Conservation (phyloP, 179 eudicot genomes). For the Beta corolliflora region DNA sequence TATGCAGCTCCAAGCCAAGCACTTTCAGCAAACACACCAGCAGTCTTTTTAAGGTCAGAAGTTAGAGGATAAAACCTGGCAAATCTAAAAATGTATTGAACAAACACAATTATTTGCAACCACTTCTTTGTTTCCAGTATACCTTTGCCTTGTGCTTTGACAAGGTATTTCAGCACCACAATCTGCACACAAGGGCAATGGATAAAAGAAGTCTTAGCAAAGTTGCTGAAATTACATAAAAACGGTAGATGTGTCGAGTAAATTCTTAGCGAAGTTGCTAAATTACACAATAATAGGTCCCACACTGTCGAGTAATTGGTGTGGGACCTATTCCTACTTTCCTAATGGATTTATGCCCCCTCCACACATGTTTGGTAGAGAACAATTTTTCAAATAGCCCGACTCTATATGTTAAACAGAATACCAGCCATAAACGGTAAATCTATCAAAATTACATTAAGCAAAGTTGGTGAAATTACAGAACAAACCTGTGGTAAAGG, state of each 20-base stretch:
- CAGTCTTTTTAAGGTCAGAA: slow-evolving; percentile 54
- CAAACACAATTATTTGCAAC: slow-evolving; percentile 38
- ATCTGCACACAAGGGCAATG: slow-evolving; percentile 32
- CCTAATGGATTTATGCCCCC: no score
- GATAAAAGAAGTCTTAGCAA: background rate
- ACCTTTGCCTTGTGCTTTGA: slow-evolving; percentile 34
- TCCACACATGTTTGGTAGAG: no score
- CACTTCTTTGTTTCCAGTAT: slow-evolving; percentile 44
- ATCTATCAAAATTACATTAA: no score
- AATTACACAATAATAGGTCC: no score
- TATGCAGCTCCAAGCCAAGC: slow-evolving; percentile 65
- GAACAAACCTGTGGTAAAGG: slow-evolving; percentile 57
- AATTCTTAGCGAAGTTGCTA: no score
- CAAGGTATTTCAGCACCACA: slow-evolving; percentile 47
- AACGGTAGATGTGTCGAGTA: no score
- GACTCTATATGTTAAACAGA: no score
- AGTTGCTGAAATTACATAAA: no score
- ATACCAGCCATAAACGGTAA: no score
- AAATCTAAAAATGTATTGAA: slow-evolving; percentile 50
- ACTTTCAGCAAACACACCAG: slow-evolving; percentile 59
- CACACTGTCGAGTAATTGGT: no score
- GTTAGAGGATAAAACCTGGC: slow-evolving; percentile 52
- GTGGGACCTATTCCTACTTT: no score
- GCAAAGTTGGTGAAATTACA: background rate
- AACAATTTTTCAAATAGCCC: no score